Evolutionary conservation across 106 monocot species (phyloP).

Genomic region (Allium cepa): DNA sequence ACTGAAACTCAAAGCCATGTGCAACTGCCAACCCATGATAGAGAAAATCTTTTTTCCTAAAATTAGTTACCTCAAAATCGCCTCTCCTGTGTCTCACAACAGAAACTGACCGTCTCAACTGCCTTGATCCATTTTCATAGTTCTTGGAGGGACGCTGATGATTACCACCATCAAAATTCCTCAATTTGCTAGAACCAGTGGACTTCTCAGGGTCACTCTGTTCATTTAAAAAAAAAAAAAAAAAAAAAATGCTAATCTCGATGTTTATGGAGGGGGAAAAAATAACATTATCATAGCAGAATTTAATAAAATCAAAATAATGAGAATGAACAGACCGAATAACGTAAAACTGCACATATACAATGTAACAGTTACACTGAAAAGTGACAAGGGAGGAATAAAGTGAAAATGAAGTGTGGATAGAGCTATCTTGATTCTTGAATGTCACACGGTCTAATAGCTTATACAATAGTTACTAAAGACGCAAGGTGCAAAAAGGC

Average conservation of each 20-base stretch:
- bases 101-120: constrained; percentile 12
- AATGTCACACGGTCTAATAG: no score
- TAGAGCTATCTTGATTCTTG: no score
- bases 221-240: not conserved
- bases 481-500: no score
- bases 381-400: not conserved
- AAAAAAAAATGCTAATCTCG: not conserved
- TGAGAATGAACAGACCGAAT: not conserved
- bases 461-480: no score
- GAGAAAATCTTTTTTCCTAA: no score
- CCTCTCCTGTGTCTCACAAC: constrained; percentile 24
- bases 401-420: no score
- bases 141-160: constrained; percentile 13
- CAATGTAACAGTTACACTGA: not conserved
- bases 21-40: no score
- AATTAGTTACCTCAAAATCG: constrained; percentile 36
- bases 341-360: no score
- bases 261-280: no score
- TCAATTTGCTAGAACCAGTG: constrained; percentile 18
- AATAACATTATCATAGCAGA: no score
- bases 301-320: not conserved
- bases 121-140: not conserved
- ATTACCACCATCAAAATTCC: constrained; percentile 15
- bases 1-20: no score
- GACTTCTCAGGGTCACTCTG: constrained; percentile 29